Percentiles rank a stretch among this genome's conserved stretches.
phyloP scores from a whole-genome alignment of 1,139 yeast species.

The Protomyces gravidus region DNA sequence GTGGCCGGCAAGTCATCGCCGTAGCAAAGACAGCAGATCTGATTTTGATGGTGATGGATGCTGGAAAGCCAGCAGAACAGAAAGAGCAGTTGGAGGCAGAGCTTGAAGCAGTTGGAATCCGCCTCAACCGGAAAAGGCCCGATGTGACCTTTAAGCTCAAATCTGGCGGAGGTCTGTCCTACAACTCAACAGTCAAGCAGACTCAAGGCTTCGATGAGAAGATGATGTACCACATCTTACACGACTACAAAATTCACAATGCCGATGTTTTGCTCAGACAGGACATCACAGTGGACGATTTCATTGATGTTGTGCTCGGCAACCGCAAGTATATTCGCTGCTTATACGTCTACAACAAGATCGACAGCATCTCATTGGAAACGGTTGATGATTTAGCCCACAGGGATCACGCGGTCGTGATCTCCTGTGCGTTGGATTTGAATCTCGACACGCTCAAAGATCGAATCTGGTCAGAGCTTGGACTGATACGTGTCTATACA shows the following conservation, averaged over 20 bases:
- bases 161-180: constrained; percentile 86
- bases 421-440: constrained; percentile 81
- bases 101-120: constrained; percentile 87
- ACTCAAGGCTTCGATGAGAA: constrained; percentile 79
- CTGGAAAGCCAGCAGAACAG: constrained; percentile 88
- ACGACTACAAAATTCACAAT: constrained; percentile 57
- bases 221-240: constrained; percentile 40
- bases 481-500: constrained; percentile 75
- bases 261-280: constrained; percentile 91
- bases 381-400: constrained; percentile 90
- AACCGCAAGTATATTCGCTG: constrained; percentile 83
- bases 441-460: constrained; percentile 86
- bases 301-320: constrained; percentile 85
- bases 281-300: constrained; percentile 87
- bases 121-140: constrained; percentile 77
- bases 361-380: constrained; percentile 90
- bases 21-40: constrained; percentile 87
- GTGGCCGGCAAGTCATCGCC: constrained; percentile 95
- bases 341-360: constrained; percentile 87
- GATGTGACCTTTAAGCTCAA: constrained; percentile 73
- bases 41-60: constrained; percentile 89
- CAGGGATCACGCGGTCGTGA: constrained; percentile 85
- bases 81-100: constrained; percentile 81
- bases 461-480: constrained; percentile 86
- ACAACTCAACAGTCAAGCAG: constrained; percentile 66